Percentiles rank a stretch among this genome's conserved stretches.
Evolutionary conservation across 495 filamentous ascomycete genomes (phyloP).

Genomic region (Physcia stellaris): DNA sequence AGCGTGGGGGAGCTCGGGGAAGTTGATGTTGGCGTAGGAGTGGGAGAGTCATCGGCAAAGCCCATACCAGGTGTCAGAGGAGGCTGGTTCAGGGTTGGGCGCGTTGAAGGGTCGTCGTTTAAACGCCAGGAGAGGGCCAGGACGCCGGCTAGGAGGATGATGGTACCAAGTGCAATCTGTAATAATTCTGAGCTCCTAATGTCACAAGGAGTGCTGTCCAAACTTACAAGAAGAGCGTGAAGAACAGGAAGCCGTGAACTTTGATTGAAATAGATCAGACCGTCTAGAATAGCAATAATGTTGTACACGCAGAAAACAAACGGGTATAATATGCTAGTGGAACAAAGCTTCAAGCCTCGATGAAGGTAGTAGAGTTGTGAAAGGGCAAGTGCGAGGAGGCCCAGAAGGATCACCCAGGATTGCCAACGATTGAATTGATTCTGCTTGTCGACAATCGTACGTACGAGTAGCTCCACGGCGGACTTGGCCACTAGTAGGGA

Average conservation of each 20-base stretch:
- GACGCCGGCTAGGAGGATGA: conserved; percentile 75
- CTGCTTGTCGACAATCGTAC: conserved; percentile 69
- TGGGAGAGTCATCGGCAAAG: conserved; percentile 42
- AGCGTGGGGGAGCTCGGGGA: conserved; percentile 21
- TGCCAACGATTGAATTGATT: conserved; percentile 98
- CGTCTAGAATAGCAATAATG: conserved; percentile 95
- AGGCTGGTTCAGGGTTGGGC: conserved; percentile 44
- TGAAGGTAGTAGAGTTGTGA: conserved; percentile 93
- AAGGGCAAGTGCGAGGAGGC: conserved; percentile 69
- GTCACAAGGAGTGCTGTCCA: background rate
- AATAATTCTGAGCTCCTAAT: too few relatives aligned
- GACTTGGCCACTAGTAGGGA: conserved; percentile 89
- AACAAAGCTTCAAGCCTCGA: conserved; percentile 81
- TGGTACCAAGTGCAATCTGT: conserved; percentile 68
- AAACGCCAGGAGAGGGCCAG: conserved; percentile 90
- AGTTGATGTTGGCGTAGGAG: background rate
- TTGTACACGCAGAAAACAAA: conserved; percentile 99
- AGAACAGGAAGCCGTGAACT: conserved; percentile 59
- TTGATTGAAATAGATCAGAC: conserved; percentile 92
- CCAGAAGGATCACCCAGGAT: conserved; percentile 85
- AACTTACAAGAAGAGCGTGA: conserved; percentile 38
- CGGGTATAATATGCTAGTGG: conserved; percentile 91
- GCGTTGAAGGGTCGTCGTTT: conserved; percentile 47
- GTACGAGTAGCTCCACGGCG: conserved; percentile 89
- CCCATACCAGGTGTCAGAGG: conserved; percentile 56